Percentiles rank a stretch among this genome's conserved stretches.
These are phyloP conservation scores for Tolypocladium capitatum DNA, from an alignment of 2,329 filamentous ascomycete species.

Conservation along the genomic window DNA sequence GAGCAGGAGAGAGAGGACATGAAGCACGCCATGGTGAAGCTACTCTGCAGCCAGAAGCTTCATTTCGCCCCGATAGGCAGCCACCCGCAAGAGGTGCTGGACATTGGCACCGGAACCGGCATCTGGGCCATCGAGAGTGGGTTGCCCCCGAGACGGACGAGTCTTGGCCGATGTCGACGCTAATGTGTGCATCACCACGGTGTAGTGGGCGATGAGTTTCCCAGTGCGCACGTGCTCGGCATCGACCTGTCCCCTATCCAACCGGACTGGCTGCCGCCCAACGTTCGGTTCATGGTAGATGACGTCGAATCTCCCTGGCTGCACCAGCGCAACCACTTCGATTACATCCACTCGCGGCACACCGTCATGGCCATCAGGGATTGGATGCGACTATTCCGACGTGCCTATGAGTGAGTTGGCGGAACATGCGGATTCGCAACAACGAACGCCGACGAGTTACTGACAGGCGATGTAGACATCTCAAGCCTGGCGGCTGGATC, in stretches of 20 bases:
- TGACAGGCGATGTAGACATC: slow-evolving; percentile 21
- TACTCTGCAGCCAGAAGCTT: slow-evolving; percentile 33
- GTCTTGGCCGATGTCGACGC: neutral
- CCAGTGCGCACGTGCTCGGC: slow-evolving; percentile 28
- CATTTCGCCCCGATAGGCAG: slow-evolving; percentile 37
- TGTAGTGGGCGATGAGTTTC: slow-evolving; percentile 33
- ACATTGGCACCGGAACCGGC: slow-evolving; percentile 45
- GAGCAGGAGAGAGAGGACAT: slow-evolving; percentile 47
- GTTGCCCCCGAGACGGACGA: slow-evolving; percentile 2
- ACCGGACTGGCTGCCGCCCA: slow-evolving; percentile 38
- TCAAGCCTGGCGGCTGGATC: slow-evolving; percentile 41
- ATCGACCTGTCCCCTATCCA: slow-evolving; percentile 36
- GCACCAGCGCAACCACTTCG: slow-evolving; percentile 39
- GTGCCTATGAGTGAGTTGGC: slow-evolving; percentile 30
- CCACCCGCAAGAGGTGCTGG: slow-evolving; percentile 36
- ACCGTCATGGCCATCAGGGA: slow-evolving; percentile 42
- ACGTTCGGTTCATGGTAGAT: slow-evolving; percentile 42
- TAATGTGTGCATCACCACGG: neutral
- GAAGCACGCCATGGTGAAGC: slow-evolving; percentile 38
- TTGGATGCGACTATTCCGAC: slow-evolving; percentile 36
- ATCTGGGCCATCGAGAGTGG: slow-evolving; percentile 45
- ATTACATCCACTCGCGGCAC: slow-evolving; percentile 47
- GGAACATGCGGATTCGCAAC: neutral
- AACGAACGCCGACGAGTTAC: neutral
- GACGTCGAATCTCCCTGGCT: slow-evolving; percentile 45